Base-by-base conservation (phyloP, 169 alveolate genomes). In the Miamiensis avidus region DNA sequence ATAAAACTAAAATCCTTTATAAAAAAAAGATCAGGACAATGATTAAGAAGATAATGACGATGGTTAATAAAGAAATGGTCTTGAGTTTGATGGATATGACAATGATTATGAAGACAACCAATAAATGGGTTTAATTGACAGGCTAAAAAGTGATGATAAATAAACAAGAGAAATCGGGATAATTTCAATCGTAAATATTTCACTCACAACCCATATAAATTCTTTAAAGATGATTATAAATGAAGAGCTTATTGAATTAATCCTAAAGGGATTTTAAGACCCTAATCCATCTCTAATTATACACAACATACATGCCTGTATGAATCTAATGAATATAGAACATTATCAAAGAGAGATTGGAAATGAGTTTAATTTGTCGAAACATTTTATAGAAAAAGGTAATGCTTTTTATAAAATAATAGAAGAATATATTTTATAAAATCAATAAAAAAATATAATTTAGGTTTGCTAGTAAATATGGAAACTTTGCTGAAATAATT, bases 361-460 rank as follows among this genome's bases (percentile, higher is more conserved):
- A 29, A 11, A 15, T 75, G 1, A 75, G 30, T 6, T 20, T 30
- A 29, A 75, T 29, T 25, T 75, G 33, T 16, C n/a, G 79, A 29
- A 29, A 75, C 26, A 0, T 75, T 75, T 75, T 25, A 1, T 75
- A 1, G 49, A 65, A 28, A 79, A 32, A 29, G 76, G 76, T 29
- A 79, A 79, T 31, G 28, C 64, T 79, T 79, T 34, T n/a, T 79
- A 34, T 79, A 49, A 49, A 33, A 34, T 79, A 26, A 29, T 79
- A n/a, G 75, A 79, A 49, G 29, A 49, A 11, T 49, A 11, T 49
- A 11, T 11, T 49, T 49, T 49, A 11, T 4, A 49, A 49, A 11
- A 49, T 49, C 20, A 11, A 49, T 49, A 20, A 11, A 11, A 11
- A 11, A 11, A 49, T 49, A 20, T 49, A 11, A 11, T 49, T 11